Base-by-base conservation (phyloP, 1,284 basidiomycete genomes). In the Tylopilus sp. region DNA sequence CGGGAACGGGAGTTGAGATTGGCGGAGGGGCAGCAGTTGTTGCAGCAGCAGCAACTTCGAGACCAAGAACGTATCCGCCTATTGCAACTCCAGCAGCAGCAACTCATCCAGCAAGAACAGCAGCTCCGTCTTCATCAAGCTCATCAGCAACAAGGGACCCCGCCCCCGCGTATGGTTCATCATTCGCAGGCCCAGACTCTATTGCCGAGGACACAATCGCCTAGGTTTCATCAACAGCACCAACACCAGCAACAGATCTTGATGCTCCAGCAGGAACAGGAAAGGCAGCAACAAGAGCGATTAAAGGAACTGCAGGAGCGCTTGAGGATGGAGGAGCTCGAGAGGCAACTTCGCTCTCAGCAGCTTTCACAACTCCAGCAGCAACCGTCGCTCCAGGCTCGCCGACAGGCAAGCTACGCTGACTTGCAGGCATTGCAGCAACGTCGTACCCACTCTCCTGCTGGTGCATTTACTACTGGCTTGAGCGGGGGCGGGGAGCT, bases 191-290 rank as follows among this genome's bases (percentile, higher is more conserved):
- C 55, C 7, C 76, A 73, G 43, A 83, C 81, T 0, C 79, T 69
- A 35, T 83, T 88, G 46, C 83, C 85, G 10, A 79, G 80, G 25
- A 82, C 84, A 4, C 85, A 87, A 61, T 88, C 85, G 2, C 86
- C 86, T 20, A 81, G 86, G 28, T 88, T 88, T 67, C 79, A 81
- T 64, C 78, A 82, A 48, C 82, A 85, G 52, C 82, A 80, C 57
- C 79, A 82, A 53, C 82, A 84, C 56, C 82, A 87, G 33, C 79
- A 86, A 60, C 85, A 88, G 60, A 82, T 84, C 28, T 76, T 83
- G 57, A 66, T 79, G 36, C 61, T 83, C 36, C 84, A 85, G 61
- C 82, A 83, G 53, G 78, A 82, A 57, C 83, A 86, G 62, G 81
- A 79, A 52, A 74, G 77, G 43, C 76, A 79, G 46, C 74, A 79